Evolutionary conservation across 768 basidiomycete genomes (phyloP).

Genomic region (Suillus subaureus): DNA sequence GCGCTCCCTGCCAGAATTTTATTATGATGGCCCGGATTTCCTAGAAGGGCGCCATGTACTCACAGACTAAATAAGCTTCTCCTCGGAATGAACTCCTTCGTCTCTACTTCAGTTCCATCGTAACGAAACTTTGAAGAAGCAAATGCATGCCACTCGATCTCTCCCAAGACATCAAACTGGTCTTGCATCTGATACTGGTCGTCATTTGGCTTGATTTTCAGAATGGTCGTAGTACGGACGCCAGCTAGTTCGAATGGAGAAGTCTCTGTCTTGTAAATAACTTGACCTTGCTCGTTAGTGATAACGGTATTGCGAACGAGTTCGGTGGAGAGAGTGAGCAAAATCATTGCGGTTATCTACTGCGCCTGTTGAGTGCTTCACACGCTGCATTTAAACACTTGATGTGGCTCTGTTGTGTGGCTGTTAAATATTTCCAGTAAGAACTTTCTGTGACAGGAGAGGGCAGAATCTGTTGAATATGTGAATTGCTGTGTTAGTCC

Average conservation of each 20-base stretch:
- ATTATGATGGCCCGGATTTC: background rate
- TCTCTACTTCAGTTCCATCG: constrained; percentile 26
- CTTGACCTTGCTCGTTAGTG: constrained; percentile 28
- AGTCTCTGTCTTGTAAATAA: constrained; percentile 32
- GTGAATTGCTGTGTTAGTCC: too few relatives aligned
- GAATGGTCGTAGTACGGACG: constrained; percentile 25
- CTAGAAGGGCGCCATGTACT: constrained; percentile 7
- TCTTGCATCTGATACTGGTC: constrained; percentile 28
- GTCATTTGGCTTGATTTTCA: constrained; percentile 27
- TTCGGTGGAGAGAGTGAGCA: constrained; percentile 24
- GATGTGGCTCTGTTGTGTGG: background rate
- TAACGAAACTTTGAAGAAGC: constrained; percentile 34
- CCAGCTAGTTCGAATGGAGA: constrained; percentile 14
- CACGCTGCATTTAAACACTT: background rate
- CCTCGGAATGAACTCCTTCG: constrained; percentile 27
- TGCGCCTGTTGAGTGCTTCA: background rate
- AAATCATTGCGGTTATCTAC: constrained; percentile 15
- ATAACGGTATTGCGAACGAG: constrained; percentile 26
- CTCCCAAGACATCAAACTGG: constrained; percentile 33
- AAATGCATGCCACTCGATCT: constrained; percentile 37
- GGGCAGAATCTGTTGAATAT: too few relatives aligned
- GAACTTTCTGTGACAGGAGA: too few relatives aligned
- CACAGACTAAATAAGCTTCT: constrained; percentile 26
- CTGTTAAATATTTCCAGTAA: too few relatives aligned
- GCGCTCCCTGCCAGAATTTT: constrained; percentile 3